phyloP scores from a whole-genome alignment of 2,329 filamentous ascomycete genomes.

The Sporothrix schenckii region DNA sequence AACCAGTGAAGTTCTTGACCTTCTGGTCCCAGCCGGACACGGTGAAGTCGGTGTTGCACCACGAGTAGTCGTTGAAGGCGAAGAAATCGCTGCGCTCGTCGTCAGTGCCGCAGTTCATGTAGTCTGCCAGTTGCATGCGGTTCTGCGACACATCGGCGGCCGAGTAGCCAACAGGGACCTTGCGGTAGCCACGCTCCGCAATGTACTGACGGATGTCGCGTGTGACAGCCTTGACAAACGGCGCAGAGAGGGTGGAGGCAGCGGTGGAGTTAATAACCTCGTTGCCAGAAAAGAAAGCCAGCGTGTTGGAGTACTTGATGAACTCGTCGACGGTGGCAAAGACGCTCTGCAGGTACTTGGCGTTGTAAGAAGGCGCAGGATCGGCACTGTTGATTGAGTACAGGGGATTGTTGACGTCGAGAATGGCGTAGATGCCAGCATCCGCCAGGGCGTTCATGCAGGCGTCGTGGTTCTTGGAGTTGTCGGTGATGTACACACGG shows the following conservation, averaged over 20 bases:
- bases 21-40: constrained; percentile 83
- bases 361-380: constrained; percentile 81
- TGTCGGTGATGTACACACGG: constrained; percentile 91
- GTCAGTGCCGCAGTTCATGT: constrained; percentile 91
- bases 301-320: constrained; percentile 78
- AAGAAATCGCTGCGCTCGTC: constrained; percentile 87
- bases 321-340: constrained; percentile 90
- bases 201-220: constrained; percentile 77
- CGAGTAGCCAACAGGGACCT: constrained; percentile 74
- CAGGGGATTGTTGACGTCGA: constrained; percentile 86
- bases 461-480: constrained; percentile 75
- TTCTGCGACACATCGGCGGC: constrained; percentile 82
- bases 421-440: constrained; percentile 87
- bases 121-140: constrained; percentile 81
- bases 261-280: constrained; percentile 73
- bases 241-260: constrained; percentile 66
- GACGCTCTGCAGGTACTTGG: constrained; percentile 77
- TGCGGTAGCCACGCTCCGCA: constrained; percentile 61
- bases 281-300: constrained; percentile 83
- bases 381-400: constrained; percentile 83
- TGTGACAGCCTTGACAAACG: constrained; percentile 77
- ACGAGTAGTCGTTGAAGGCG: constrained; percentile 87
- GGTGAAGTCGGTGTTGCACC: constrained; percentile 73
- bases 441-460: constrained; percentile 82
- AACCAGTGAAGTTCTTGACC: constrained; percentile 83